Percentiles rank a stretch among this genome's conserved stretches.
These are phyloP conservation scores for Theobroma cacao DNA, from an alignment of 345 rosid genomes.

Conservation along the genomic window DNA sequence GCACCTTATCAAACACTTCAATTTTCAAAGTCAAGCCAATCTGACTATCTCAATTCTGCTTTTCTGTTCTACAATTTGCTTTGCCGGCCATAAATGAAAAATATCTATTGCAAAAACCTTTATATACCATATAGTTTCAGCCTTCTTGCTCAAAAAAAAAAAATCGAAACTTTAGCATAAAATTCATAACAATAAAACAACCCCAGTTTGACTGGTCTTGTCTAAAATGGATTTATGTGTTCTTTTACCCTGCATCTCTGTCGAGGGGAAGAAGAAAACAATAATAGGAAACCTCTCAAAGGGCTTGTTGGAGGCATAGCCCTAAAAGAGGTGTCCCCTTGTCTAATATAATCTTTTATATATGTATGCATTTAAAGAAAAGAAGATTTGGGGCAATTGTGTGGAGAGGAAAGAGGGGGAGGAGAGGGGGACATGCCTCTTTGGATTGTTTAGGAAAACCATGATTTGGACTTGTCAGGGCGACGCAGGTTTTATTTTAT, in stretches of 20 bases:
- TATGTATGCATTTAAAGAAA: neutral
- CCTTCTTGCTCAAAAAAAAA: neutral
- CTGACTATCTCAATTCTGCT: neutral
- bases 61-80: neutral
- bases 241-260: neutral
- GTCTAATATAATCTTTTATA: neutral
- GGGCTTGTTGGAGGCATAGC: neutral
- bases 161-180: neutral
- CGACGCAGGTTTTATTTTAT: neutral
- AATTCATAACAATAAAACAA: neutral
- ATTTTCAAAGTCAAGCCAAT: slow-evolving; percentile 6
- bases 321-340: slow-evolving; percentile 9
- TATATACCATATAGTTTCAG: neutral
- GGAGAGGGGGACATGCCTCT: slow-evolving; percentile 14
- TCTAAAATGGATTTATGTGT: neutral
- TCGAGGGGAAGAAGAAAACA: neutral
- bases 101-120: neutral
- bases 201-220: neutral
- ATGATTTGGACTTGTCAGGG: slow-evolving; percentile 23
- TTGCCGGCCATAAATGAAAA: neutral
- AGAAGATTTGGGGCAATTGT: slow-evolving; percentile 3
- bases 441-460: slow-evolving; percentile 12
- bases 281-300: neutral
- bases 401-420: slow-evolving; percentile 1
- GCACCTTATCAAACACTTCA: neutral